Evolutionary conservation across 768 basidiomycete species (phyloP), one percentile per base, ranked within the genome.

Genomic region (Boletus sp.): DNA sequence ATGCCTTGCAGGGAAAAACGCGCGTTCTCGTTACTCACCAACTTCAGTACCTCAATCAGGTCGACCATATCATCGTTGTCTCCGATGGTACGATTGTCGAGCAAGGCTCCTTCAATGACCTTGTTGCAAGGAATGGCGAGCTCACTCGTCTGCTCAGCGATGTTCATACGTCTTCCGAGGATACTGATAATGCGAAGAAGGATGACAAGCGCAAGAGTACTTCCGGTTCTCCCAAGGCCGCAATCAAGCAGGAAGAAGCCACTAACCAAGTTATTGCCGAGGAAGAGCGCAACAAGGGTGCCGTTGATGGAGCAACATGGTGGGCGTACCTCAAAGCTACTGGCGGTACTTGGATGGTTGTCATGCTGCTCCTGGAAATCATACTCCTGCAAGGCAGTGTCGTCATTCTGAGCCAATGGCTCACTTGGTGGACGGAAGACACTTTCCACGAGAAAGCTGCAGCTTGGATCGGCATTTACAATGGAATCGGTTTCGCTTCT

Each of bases 21-120:
- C 69, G 68, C 2, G 40, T 70, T 44, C 64, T 71, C 30, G 67
- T 71, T 17, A 71, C 68, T 41, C 69, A 71, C 52, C 69, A 66
- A 35, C 69, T 70, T 45, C 69, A 70, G 41, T 70, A 71, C 48
- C 67, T 70, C 53, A 68, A 55, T 47, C 65, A 70, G 47, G 67
- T 70, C 63, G 82, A 82, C 60, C 68, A 79, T 33, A 72, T 83
- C 49, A 69, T 83, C 29, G 80, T 83, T 49, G 64, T 82, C 11
- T 71, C 74, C 14, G 70, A 78, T 14, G 82, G 82, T 1, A 51
- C 56, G 36, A 70, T 82, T 11, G 76, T 75, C 40, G 81, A 82
- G 60, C 71, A 78, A 57, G 80, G 80, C 24, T 56, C 73, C 17
- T 80, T 75, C 56, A 72, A 75, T 7, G 66, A 75, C 36, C 69